Base-by-base conservation (phyloP, 1,284 basidiomycete genomes). In the Phylloboletellus chloephorus region DNA sequence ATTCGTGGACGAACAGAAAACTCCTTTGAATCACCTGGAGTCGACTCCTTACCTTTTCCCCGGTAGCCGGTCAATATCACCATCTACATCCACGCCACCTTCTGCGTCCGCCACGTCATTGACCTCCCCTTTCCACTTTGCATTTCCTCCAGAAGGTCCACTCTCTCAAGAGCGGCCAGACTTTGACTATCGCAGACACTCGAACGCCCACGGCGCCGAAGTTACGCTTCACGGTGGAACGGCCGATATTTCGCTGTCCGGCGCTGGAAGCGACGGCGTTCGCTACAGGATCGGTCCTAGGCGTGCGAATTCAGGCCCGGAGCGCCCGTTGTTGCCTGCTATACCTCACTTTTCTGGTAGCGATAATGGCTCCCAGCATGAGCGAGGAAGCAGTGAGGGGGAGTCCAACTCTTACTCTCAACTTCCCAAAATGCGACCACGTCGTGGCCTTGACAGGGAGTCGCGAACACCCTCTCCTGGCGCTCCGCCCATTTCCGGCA, bases 391-490 rank as follows among this genome's bases (percentile, higher is more conserved):
- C 53, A 76, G 73, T 52, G 77, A 79, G 45, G 73, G 72, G 34
- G 78, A 77, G 49, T 66, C 66, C 4, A 65, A 61, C 43, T 60
- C 71, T 31, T 72, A 71, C 48, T 58, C 66, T 17, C 62, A 58
- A 43, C 56, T 66, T 37, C 67, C 59, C 8, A 60, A 68, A 50
- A 49, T 67, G 49, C 68, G 72, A 37, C 53, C 68, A 41, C 71
- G 73, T 34, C 70, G 70, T 40, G 66, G 65, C 45, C 61, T 66
- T 12, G 62, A 74, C 16, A 71, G 70, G 40, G 66, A 68, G 35
- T 78, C 81, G 15, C 79, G 79, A 46, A 84, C 85, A n/a, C 80
- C 81, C 38, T 82, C 82, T n/a, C 79, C 82, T 17, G 69, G 68
- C 28, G 67, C 71, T 41, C 68, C 76, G 40, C 72, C 76, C 16